A percentile compares a stretch with the other conserved stretches of the same genome.
phyloP scores from a whole-genome alignment of 495 filamentous ascomycete species.

The Thozetella sp. region DNA sequence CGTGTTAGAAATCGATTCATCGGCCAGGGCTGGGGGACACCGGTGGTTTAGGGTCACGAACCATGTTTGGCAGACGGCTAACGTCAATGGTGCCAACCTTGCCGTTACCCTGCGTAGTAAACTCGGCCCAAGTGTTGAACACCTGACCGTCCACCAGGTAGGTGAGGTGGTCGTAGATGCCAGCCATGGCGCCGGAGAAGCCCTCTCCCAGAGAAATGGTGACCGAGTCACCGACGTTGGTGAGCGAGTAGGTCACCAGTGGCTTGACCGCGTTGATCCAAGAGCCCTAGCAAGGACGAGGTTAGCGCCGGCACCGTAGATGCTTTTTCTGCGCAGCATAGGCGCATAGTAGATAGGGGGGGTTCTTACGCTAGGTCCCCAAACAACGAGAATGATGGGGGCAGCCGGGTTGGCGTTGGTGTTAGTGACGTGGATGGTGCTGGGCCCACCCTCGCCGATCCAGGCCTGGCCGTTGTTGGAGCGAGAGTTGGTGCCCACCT shows the following conservation, averaged over 20 bases:
- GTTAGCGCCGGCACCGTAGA: too few species aligned
- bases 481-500: neutral
- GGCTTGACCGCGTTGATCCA: neutral
- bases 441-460: neutral
- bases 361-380: neutral
- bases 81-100: neutral
- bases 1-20: neutral
- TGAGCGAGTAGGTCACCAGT: neutral
- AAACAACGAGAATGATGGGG: neutral
- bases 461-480: neutral
- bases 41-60: too few species aligned
- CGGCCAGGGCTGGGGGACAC: neutral
- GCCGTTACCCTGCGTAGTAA: neutral
- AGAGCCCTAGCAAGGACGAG: neutral
- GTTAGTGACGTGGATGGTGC: neutral
- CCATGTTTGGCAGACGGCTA: neutral
- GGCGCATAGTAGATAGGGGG: neutral
- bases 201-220: neutral
- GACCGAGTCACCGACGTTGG: neutral
- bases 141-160: neutral
- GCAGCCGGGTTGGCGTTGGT: neutral
- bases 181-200: neutral
- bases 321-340: too few species aligned
- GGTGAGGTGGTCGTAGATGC: neutral
- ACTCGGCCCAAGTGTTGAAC: constrained; percentile 2